phyloP scores from a whole-genome alignment of 352 stramenopile genomes.

The Phytophthora parvispora region DNA sequence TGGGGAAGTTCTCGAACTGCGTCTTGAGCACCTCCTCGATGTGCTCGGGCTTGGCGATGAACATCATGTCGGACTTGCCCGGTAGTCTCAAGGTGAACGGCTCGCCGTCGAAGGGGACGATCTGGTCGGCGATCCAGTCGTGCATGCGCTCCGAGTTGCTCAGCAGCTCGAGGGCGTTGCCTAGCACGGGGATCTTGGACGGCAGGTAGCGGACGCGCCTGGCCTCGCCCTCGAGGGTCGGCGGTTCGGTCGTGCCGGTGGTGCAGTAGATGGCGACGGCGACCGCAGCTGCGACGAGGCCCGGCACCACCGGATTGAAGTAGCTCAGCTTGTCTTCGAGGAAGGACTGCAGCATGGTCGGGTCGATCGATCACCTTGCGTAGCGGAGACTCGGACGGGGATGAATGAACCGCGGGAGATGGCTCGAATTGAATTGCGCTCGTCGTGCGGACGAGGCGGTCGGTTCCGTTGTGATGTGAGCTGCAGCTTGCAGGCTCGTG shows the following conservation, averaged over 20 bases:
- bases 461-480: slow-evolving; percentile 16
- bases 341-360: slow-evolving; percentile 29
- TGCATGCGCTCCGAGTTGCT: slow-evolving; percentile 48
- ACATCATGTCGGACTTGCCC: slow-evolving; percentile 47
- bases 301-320: slow-evolving; percentile 24
- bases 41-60: slow-evolving; percentile 39
- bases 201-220: slow-evolving; percentile 40
- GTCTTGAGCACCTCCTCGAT: slow-evolving; percentile 49
- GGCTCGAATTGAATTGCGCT: neutral
- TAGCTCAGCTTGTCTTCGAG: slow-evolving; percentile 23
- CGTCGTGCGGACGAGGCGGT: slow-evolving; percentile 4
- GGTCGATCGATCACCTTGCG: too few relatives aligned
- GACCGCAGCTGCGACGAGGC: slow-evolving; percentile 20
- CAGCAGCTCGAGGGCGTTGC: slow-evolving; percentile 52
- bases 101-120: slow-evolving; percentile 40
- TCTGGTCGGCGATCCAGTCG: slow-evolving; percentile 61
- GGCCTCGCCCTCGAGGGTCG: neutral
- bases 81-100: slow-evolving; percentile 45
- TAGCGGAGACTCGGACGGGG: slow-evolving; percentile 1
- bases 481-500: neutral
- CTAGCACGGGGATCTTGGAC: slow-evolving; percentile 41
- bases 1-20: slow-evolving; percentile 72
- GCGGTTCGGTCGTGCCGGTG: slow-evolving; percentile 1
- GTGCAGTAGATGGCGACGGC: slow-evolving; percentile 30
- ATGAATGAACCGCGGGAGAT: neutral